Evolutionary conservation across 1,139 yeast genomes (phyloP).

Genomic region (Zygosaccharomyces sapae): DNA sequence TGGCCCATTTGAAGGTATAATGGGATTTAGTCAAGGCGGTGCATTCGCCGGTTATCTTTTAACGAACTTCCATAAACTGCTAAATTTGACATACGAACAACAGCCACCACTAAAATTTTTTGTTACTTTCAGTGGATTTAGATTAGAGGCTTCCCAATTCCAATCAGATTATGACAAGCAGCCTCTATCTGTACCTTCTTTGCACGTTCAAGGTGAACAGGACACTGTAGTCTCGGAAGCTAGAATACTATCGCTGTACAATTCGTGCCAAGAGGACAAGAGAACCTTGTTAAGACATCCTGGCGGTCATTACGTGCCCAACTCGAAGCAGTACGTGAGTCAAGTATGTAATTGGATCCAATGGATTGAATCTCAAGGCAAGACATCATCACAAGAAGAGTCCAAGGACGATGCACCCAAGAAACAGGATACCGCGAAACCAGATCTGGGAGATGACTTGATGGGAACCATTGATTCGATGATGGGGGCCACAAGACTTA

Average conservation of each 20-base stretch:
- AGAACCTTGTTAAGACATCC: conserved; percentile 62
- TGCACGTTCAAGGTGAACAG: conserved; percentile 79
- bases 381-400: background rate
- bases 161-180: conserved; percentile 42
- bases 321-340: conserved; percentile 54
- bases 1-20: conserved; percentile 84
- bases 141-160: conserved; percentile 51
- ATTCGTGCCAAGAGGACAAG: conserved; percentile 47
- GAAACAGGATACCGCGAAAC: conserved; percentile 7
- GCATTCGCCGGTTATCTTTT: conserved; percentile 62
- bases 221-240: conserved; percentile 86
- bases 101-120: conserved; percentile 63
- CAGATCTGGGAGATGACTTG: conserved; percentile 29
- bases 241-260: conserved; percentile 54
- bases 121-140: conserved; percentile 74
- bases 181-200: conserved; percentile 48
- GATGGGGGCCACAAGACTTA: conserved; percentile 5
- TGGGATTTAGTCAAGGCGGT: conserved; percentile 94
- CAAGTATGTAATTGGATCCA: conserved; percentile 57
- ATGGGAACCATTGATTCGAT: conserved; percentile 30
- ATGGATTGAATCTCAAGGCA: background rate
- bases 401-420: background rate
- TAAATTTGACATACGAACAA: conserved; percentile 25
- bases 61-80: conserved; percentile 40
- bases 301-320: conserved; percentile 89